Evolutionary conservation across 306 rosid species (phyloP).

Genomic region (Ziziphus jujuba): DNA sequence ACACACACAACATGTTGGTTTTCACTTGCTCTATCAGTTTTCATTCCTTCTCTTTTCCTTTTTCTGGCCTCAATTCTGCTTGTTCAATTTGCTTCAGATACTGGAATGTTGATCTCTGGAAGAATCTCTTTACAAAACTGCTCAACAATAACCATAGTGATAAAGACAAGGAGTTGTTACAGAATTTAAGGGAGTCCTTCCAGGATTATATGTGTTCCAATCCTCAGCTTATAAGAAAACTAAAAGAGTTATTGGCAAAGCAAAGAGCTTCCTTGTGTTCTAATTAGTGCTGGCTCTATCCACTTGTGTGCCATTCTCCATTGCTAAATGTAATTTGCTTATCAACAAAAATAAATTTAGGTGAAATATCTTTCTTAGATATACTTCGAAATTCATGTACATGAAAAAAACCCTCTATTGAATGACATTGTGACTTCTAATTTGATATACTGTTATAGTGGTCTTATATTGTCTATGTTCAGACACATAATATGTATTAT

Average conservation of each 20-base stretch:
- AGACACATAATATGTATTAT: background rate
- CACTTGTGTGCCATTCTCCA: slow-evolving; percentile 2
- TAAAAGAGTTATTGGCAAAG: slow-evolving; percentile 73
- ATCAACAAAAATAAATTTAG: background rate
- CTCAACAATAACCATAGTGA: slow-evolving; percentile 56
- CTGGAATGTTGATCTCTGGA: slow-evolving; percentile 92
- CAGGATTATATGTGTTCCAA: slow-evolving; percentile 69
- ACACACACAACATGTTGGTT: background rate
- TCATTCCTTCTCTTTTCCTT: background rate
- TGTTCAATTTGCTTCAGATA: slow-evolving; percentile 54
- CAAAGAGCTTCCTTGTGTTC: slow-evolving; percentile 84
- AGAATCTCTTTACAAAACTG: slow-evolving; percentile 71
- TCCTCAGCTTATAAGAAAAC: slow-evolving; percentile 61
- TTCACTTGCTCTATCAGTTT: background rate
- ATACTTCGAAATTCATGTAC: background rate
- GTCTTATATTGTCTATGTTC: background rate
- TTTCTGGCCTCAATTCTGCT: slow-evolving; percentile 17
- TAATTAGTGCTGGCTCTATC: slow-evolving; percentile 38
- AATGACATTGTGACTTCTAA: no score
- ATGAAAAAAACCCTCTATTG: background rate
- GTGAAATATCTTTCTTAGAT: slow-evolving; percentile 10
- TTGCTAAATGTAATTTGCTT: background rate
- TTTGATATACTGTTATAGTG: no score
- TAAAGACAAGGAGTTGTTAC: slow-evolving; percentile 52
- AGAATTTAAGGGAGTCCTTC: slow-evolving; percentile 69